Evolutionary conservation across 2,329 filamentous ascomycete genomes (phyloP), one percentile per base, ranked within the genome.

Genomic region (Ploettnerulaceae sp.): DNA sequence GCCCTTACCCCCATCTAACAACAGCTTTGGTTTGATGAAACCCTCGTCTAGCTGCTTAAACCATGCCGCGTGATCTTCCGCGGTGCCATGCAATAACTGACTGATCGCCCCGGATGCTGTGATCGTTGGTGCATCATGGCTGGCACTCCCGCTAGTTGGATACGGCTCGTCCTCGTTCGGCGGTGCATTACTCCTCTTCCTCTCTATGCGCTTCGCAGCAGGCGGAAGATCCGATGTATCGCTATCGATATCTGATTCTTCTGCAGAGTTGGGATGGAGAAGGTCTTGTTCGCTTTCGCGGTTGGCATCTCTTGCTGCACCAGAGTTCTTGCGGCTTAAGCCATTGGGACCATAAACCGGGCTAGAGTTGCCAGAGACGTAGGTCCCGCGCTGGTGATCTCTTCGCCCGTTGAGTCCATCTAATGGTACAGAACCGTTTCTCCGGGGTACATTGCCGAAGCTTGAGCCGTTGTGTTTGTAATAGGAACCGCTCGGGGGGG

Each of bases 1-100:
- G 3, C 58, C 56, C 32, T 61, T 64, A 3, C 63, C 63, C 11
- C 84, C 85, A 67, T 96, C 90, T 15, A 97, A 75, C 55, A 97
- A 67, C 45, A 97, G 69, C 63, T 84, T 87, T 14, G 91, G 91
- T 72, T 97, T 97, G 67, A 97, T 90, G 65, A 89, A 96, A 51
- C 90, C 89, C 67, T 98, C 93, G 65, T 98, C 93, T 50, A 98
- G 71, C 68, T 95, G 90, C 57, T 82, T 83, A 67, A 98, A 95
- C 69, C 94, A 80, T 35, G 86, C 89, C 7, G 87, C 86, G 34
- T 94, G 89, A 64, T 98, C 93, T 40, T 95, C 89, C 1, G 85
- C 78, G 12, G 85, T 76, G 1, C 81, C 80, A 20, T 77, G 86
- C 57, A 95, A 81, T 7, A 98, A 72, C 62, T 91, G 86, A 47